Conservation (phyloP, 352 stramenopile species). For the Pythium rishiriense region DNA sequence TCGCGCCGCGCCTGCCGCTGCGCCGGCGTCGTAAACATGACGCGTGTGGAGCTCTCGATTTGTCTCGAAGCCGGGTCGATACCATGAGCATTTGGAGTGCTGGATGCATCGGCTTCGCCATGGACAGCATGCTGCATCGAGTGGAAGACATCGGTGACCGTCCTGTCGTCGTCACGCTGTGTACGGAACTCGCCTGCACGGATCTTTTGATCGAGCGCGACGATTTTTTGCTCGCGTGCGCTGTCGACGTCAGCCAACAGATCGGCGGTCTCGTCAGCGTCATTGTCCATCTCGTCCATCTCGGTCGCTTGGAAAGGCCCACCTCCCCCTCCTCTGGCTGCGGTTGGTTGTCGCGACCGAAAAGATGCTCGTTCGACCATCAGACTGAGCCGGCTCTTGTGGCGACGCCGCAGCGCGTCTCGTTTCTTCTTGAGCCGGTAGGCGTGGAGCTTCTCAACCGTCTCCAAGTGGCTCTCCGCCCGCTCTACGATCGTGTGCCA, state of each 20-base stretch:
- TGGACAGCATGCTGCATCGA: conserved; percentile 41
- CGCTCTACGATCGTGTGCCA: conserved; percentile 58
- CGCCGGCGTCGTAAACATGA: conserved; percentile 45
- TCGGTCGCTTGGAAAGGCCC: neutral
- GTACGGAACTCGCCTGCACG: conserved; percentile 53
- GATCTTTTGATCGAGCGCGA: conserved; percentile 55
- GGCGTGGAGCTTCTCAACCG: conserved; percentile 52
- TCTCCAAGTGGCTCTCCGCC: conserved; percentile 54
- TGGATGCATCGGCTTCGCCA: neutral
- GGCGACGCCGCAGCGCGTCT: conserved; percentile 21
- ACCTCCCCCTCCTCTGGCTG: neutral
- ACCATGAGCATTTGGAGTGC: neutral
- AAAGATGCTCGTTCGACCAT: conserved; percentile 19
- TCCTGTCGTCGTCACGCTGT: conserved; percentile 49
- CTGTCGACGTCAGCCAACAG: conserved; percentile 32
- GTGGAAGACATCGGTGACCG: conserved; percentile 58
- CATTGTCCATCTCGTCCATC: neutral
- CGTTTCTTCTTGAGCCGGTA: conserved; percentile 54
- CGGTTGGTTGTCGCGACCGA: neutral
- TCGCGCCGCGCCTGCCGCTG: conserved; percentile 55
- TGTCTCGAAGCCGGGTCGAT: too few relatives aligned
- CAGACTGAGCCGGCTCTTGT: conserved; percentile 2
- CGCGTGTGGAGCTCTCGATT: conserved; percentile 51
- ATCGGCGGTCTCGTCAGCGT: conserved; percentile 26
- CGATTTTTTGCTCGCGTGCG: conserved; percentile 55